These are phyloP conservation scores for Edaphochlamys debaryana DNA, from an alignment of 139 green algal species.

Conservation along the genomic window DNA sequence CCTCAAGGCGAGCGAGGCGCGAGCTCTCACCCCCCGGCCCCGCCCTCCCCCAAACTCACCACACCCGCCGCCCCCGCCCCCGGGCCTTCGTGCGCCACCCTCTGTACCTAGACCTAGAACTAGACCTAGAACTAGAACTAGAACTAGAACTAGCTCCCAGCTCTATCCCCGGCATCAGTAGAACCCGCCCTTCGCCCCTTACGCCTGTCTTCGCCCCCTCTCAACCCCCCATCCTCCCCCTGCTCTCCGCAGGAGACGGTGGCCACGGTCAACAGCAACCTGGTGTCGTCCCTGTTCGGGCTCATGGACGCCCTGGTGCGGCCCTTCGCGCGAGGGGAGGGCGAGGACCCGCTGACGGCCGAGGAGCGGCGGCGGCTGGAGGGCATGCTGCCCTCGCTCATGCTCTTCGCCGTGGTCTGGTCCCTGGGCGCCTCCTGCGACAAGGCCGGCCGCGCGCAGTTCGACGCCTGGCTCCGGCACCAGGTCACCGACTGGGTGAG, in stretches of 20 bases:
- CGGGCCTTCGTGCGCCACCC: too few relatives aligned
- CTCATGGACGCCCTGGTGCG: constrained; percentile 76
- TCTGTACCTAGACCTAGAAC: too few relatives aligned
- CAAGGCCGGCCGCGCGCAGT: constrained; percentile 61
- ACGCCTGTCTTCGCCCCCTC: not conserved
- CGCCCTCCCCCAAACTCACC: not conserved
- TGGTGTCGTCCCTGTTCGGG: constrained; percentile 76
- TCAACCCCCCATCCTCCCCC: too few relatives aligned
- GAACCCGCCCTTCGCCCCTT: too few relatives aligned
- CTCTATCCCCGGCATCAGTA: too few relatives aligned
- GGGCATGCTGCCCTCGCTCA: constrained; percentile 61
- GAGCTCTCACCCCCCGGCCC: not conserved
- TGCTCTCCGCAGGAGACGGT: constrained; percentile 70
- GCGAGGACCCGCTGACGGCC: constrained; percentile 49
- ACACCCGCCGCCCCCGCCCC: not conserved
- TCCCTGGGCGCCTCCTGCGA: constrained; percentile 78
- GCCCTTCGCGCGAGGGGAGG: constrained; percentile 53
- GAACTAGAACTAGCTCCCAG: too few relatives aligned
- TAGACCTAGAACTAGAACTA: too few relatives aligned
- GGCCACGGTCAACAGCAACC: constrained; percentile 73
- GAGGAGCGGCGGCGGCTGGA: constrained; percentile 61
- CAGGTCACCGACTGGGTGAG: constrained; percentile 19
- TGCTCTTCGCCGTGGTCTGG: constrained; percentile 84
- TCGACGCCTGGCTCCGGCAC: constrained; percentile 69
- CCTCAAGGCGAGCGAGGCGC: constrained; percentile 44